phyloP scores from a whole-genome alignment of 2,329 filamentous ascomycete species.

The Pseudogymnoascus destructans region DNA sequence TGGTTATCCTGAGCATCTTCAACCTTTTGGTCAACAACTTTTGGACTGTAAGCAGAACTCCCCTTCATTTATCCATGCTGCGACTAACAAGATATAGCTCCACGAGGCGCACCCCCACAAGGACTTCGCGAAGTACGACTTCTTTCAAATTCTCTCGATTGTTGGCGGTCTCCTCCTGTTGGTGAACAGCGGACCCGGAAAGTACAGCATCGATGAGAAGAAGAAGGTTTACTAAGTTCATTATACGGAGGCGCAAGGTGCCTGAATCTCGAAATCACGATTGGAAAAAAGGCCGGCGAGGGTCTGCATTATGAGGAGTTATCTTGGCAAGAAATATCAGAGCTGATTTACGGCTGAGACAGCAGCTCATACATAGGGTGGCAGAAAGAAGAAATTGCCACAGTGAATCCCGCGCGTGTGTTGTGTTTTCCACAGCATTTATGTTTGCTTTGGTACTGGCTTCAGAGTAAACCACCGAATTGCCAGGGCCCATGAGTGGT shows the following conservation, averaged over 20 bases:
- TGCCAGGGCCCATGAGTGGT: not conserved
- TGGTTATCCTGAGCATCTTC: constrained; percentile 90
- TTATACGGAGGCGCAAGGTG: constrained; percentile 1
- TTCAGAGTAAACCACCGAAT: not conserved
- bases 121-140: constrained; percentile 99
- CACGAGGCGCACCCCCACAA: constrained; percentile 98
- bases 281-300: constrained; percentile 11
- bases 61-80: constrained; percentile 1
- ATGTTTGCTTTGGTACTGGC: not conserved
- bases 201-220: constrained; percentile 99
- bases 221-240: constrained; percentile 87
- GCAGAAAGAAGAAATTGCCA: not conserved
- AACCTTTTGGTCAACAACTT: constrained; percentile 99
- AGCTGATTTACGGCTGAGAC: not conserved
- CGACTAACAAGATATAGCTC: constrained; percentile 42
- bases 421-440: not conserved
- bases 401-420: not conserved
- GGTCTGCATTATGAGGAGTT: constrained; percentile 23
- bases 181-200: constrained; percentile 96
- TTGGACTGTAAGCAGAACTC: constrained; percentile 68
- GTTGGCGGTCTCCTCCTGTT: constrained; percentile 91
- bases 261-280: constrained; percentile 11
- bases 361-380: constrained; percentile 6
- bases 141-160: constrained; percentile 99
- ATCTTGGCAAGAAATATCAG: constrained; percentile 7